phyloP scores from a whole-genome alignment of 2,329 filamentous ascomycete species.

The Hypoxylon sp. region DNA sequence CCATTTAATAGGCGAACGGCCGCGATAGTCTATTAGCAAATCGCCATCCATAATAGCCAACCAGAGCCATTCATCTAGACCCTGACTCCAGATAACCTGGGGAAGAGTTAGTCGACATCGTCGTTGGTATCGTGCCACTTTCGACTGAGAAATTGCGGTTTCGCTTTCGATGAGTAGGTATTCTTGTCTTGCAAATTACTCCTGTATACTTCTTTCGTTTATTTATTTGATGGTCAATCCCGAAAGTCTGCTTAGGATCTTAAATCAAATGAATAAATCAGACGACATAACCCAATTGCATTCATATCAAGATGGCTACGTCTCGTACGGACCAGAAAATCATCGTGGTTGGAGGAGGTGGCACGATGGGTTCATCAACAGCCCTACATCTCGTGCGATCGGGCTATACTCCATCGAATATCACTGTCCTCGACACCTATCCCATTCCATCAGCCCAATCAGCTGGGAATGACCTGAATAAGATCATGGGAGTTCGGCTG shows the following conservation, averaged over 20 bases:
- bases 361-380: constrained; percentile 57
- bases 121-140: constrained; percentile 25
- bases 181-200: background rate
- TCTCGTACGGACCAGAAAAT: constrained; percentile 41
- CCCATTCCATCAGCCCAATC: constrained; percentile 57
- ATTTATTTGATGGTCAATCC: constrained; percentile 9
- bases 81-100: background rate
- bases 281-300: background rate
- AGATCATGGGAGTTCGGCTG: constrained; percentile 54
- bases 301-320: constrained; percentile 34
- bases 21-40: constrained; percentile 21
- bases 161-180: constrained; percentile 11
- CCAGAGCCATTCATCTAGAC: background rate
- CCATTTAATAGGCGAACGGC: constrained; percentile 20
- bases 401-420: constrained; percentile 54
- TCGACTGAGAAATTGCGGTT: constrained; percentile 8
- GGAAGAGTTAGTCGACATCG: constrained; percentile 15
- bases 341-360: constrained; percentile 58
- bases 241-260: too few relatives aligned
- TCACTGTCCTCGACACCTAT: constrained; percentile 57
- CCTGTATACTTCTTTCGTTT: background rate
- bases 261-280: too few relatives aligned
- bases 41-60: constrained; percentile 12
- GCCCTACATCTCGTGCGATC: constrained; percentile 54
- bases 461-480: constrained; percentile 57